Base-by-base conservation (phyloP, 2,329 filamentous ascomycete genomes). In the Chaetomium globosum region DNA sequence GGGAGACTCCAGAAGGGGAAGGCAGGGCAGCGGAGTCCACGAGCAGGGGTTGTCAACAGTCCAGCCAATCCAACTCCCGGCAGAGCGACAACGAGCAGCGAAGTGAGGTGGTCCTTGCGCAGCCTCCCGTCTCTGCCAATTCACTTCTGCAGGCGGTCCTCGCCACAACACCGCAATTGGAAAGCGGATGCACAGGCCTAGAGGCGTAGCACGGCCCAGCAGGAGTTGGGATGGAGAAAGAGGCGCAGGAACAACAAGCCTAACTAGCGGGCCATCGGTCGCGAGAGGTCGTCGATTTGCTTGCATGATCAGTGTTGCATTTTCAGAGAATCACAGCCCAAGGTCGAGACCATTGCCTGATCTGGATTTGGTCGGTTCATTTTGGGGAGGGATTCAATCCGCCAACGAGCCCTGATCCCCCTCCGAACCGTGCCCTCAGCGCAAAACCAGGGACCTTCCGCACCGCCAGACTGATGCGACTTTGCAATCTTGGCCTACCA, bases 1-100 rank as follows among this genome's bases (percentile, higher is more conserved):
- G 67, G 61, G 64, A 67, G 63, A 58, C 59, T 16, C 53, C 53
- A 66, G 66, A 66, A 66, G 61, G 69, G 63, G 63, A 68, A 65
- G 65, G 65, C 66, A 66, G 59, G 59, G 64, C 61, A 68, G 63
- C 61, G 62, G 62, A 65, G 65, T 56, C 53, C 57, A 30, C 7
- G 54, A 48, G 58, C 68, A 69, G 64, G 68, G 67, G 62, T 54
- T 16, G 39, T 56, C 39, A 28, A 53, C 51, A 46, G 48, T n/a
- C 31, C 59, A 66, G 51, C 66, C 66, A 69, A 69, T 69, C 68
- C 61, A 9, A 56, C 54, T 21, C 23, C 23, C 8, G 59, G 65
- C 61, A 66, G 52, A 23, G 33, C 61, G 61, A 31, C 62, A 49
- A 57, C 63, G 60, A 30, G 54, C 49, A 33, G 19, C 54, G 39